Conservation (phyloP, 176 grass and related monocot species). For the Aegilops speltoides region DNA sequence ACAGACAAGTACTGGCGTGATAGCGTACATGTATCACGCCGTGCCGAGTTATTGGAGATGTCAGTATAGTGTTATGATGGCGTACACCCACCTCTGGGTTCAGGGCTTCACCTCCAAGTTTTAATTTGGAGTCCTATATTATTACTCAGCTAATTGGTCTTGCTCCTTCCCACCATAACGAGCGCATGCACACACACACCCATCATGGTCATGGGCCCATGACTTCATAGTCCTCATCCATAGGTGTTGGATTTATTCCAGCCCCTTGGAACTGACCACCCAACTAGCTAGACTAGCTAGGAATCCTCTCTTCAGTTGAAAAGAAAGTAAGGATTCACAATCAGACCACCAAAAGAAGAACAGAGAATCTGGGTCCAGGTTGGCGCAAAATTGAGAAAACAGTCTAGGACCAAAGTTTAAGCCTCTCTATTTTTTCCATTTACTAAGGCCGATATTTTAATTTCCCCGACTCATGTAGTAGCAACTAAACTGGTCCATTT, state of each 20-base stretch:
- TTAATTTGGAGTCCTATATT: too few species aligned
- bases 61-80: too few species aligned
- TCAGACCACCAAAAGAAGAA: not conserved
- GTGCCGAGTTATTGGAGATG: too few species aligned
- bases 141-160: too few species aligned
- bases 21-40: too few species aligned
- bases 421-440: not conserved
- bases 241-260: not conserved
- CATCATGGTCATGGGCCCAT: not conserved
- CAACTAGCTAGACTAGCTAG: not conserved
- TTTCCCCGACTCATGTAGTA: not conserved
- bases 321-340: not conserved
- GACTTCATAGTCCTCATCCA: not conserved
- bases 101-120: too few species aligned
- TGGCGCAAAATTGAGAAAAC: not conserved
- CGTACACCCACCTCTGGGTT: too few species aligned
- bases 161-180: too few species aligned
- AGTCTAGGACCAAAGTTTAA: not conserved
- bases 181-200: not conserved
- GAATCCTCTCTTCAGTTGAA: not conserved
- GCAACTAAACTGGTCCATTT: not conserved
- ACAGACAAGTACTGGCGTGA: too few species aligned
- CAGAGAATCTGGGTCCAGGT: too few species aligned
- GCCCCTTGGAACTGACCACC: not conserved
- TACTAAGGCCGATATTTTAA: not conserved